phyloP scores from a whole-genome alignment of 1,139 yeast species.

The Taphrina communis region DNA sequence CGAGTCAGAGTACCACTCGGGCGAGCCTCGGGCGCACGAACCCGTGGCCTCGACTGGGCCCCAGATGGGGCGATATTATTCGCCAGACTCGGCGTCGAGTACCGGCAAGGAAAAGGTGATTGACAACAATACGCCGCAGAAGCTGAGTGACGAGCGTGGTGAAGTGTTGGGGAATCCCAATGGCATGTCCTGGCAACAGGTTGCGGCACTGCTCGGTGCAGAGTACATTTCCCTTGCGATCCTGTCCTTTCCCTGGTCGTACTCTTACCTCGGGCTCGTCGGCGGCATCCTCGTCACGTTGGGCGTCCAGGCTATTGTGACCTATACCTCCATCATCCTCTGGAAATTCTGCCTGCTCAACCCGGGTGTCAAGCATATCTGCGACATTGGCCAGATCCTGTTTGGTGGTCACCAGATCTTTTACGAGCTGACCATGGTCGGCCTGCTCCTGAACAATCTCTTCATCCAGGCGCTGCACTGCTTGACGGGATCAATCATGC shows the following conservation, averaged over 20 bases:
- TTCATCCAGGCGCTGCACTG: conserved; percentile 66
- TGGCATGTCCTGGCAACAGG: conserved; percentile 59
- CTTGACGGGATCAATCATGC: conserved; percentile 64
- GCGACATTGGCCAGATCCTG: conserved; percentile 66
- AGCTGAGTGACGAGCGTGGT: conserved; percentile 32
- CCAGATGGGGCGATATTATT: conserved; percentile 32
- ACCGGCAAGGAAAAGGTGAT: conserved; percentile 19
- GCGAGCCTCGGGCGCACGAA: neutral
- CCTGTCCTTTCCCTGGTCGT: conserved; percentile 70
- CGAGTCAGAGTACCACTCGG: conserved; percentile 7
- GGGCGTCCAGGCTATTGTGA: conserved; percentile 59
- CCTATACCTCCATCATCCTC: conserved; percentile 63
- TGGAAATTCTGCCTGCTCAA: conserved; percentile 63
- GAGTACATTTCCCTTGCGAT: conserved; percentile 69
- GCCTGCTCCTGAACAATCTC: conserved; percentile 62
- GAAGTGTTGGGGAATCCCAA: conserved; percentile 37
- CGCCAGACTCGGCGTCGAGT: conserved; percentile 15
- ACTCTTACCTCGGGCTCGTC: conserved; percentile 60
- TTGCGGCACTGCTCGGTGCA: conserved; percentile 64
- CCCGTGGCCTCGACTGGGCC: conserved; percentile 1
- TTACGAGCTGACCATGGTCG: conserved; percentile 64
- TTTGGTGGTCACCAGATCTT: conserved; percentile 61
- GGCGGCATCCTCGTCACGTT: conserved; percentile 63
- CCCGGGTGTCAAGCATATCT: conserved; percentile 61
- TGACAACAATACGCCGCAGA: conserved; percentile 37